Evolutionary conservation across 441 rosid genomes (phyloP).

Genomic region (Bruguiera hainesii): DNA sequence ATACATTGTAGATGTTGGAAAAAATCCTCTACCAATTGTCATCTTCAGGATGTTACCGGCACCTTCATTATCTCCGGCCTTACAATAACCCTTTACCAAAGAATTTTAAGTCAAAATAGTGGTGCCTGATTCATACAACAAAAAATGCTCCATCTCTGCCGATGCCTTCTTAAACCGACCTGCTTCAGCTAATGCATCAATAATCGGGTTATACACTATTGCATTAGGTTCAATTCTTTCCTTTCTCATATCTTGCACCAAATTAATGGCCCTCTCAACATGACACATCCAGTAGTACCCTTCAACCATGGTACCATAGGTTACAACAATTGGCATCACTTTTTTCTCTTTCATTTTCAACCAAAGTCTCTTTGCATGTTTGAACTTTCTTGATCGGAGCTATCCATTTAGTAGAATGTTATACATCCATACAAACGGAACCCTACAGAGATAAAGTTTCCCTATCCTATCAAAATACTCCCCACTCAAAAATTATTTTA

Average conservation of each 20-base stretch:
- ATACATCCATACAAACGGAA: conserved; percentile 53
- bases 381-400: conserved; percentile 62
- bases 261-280: conserved; percentile 56
- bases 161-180: conserved; percentile 67
- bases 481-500: conserved; percentile 34
- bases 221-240: conserved; percentile 60
- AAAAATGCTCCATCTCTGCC: conserved; percentile 66
- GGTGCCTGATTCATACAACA: conserved; percentile 63
- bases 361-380: conserved; percentile 76
- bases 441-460: conserved; percentile 37
- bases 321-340: conserved; percentile 59
- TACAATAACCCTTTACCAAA: conserved; percentile 74
- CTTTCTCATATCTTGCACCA: conserved; percentile 65
- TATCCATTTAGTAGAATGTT: conserved; percentile 79
- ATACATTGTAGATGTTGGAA: conserved; percentile 70
- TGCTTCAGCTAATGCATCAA: conserved; percentile 74
- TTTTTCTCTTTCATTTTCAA: conserved; percentile 47
- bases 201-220: conserved; percentile 62
- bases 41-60: conserved; percentile 69
- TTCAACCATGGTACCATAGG: conserved; percentile 76
- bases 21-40: conserved; percentile 62
- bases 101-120: conserved; percentile 73
- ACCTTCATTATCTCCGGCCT: conserved; percentile 64
- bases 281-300: conserved; percentile 71
- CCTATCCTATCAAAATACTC: conserved; percentile 40